Conservation (phyloP, 225 moss, liverwort and hornwort species). For the Antitrichia curtipendula region DNA sequence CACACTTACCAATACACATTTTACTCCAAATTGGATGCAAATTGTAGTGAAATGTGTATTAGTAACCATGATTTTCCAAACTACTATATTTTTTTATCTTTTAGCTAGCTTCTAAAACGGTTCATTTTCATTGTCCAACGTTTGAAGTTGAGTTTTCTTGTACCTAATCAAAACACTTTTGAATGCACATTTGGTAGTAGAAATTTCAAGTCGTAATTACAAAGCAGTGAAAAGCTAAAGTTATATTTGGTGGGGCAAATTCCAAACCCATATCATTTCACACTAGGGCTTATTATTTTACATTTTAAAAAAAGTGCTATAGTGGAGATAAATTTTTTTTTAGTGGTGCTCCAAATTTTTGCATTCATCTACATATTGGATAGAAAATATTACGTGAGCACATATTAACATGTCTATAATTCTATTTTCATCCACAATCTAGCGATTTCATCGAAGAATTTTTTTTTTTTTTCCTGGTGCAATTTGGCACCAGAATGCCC, state of each 20-base stretch:
- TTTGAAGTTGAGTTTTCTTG: accelerated
- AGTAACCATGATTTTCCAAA: accelerated
- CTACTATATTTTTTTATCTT: not conserved
- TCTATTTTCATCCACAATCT: no score
- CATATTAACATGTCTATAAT: no score
- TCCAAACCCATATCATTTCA: no score
- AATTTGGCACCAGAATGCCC: no score
- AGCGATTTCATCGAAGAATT: no score
- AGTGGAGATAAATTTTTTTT: no score
- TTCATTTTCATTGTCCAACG: not conserved
- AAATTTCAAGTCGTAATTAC: not conserved
- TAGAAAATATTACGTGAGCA: no score
- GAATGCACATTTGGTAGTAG: accelerated
- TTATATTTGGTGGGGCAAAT: not conserved
- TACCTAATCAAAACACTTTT: accelerated
- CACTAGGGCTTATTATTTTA: no score
- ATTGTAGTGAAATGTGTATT: not conserved
- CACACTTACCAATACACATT: accelerated
- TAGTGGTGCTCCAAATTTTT: no score
- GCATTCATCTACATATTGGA: no score
- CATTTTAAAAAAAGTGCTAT: no score
- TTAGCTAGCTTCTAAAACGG: accelerated
- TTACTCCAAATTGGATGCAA: not conserved
- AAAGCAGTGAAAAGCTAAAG: not conserved
- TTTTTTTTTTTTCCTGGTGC: no score